Evolutionary conservation across 208 protist species (phyloP), one percentile per base, ranked within the genome.

Genomic region (Leishmania braziliensis): DNA sequence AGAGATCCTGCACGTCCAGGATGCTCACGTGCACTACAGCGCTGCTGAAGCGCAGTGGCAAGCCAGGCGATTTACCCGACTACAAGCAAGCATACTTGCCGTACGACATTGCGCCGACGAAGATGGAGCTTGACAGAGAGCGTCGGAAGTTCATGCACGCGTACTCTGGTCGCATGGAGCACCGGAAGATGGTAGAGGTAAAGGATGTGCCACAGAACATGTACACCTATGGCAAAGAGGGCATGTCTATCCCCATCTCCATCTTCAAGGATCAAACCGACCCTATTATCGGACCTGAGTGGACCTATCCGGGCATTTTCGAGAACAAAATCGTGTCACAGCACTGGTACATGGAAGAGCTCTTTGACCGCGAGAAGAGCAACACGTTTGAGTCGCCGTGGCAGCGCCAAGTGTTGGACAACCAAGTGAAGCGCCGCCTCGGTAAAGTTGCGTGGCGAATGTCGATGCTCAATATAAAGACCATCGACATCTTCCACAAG

Each of bases 191-290:
- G 48, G 86, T 97, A 48, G 90, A 95, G 65, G 93, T 98, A 14
- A 97, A 96, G 83, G 91, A 95, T 53, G 95, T 98, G 12, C 95
- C 95, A 23, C 83, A 92, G 78, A 98, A 98, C 81, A 91, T 98
- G 88, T 98, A 96, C 89, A 97, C 93, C 9, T 98, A 97, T 75
- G 95, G 95, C 5, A 98, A 98, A 84, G 93, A 98, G 73, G 95
- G 95, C n/a, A 97, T 98, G 93, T 95, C 93, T 6, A 36, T 98
- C 6, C 95, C 95, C 76, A 95, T 98, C 70, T 89, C 95, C 16
- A 89, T 98, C 77, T 98, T 98, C 78, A 98, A 98, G 75, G 93
- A 98, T 6, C 93, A 98, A 66, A 43, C 87, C 23, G 95, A 98
- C 73, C 95, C 95, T 10, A 89, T 98, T 33, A 96, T 98, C 51